Conservation (phyloP, 805 yeast species). For the Cyberlindnera xylosilytica region DNA sequence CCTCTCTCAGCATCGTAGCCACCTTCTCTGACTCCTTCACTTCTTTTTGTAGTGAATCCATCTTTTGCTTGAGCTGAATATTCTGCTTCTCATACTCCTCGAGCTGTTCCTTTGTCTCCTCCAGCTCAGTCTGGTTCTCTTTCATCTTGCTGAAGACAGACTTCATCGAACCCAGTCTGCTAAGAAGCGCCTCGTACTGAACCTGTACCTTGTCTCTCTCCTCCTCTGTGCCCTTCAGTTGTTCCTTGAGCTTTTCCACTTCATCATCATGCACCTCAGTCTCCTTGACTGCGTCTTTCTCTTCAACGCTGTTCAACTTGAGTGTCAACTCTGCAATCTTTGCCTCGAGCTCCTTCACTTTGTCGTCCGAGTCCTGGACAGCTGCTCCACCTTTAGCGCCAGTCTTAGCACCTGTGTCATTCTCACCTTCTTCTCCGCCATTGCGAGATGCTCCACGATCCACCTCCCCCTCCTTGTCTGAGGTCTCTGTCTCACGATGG, state of each 20-base stretch:
- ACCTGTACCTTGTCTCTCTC: conserved; percentile 58
- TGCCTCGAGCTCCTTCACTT: conserved; percentile 11
- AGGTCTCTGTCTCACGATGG: conserved; percentile 9
- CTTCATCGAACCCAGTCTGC: conserved; percentile 70
- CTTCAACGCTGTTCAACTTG: conserved; percentile 3
- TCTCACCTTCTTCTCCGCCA: conserved; percentile 9
- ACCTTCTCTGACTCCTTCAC: conserved; percentile 32
- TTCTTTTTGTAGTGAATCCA: conserved; percentile 32
- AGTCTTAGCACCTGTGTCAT: conserved; percentile 8
- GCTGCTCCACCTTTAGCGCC: conserved; percentile 8
- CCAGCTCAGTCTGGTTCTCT: conserved; percentile 62
- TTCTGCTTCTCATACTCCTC: conserved; percentile 44
- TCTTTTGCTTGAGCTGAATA: conserved; percentile 32
- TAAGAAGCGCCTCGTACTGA: conserved; percentile 59
- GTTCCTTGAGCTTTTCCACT: conserved; percentile 23
- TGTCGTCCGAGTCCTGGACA: conserved; percentile 1
- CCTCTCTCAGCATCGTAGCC: conserved; percentile 36
- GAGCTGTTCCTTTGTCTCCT: conserved; percentile 48
- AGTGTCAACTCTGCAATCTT: conserved; percentile 14
- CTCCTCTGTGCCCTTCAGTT: conserved; percentile 35
- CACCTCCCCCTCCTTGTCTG: conserved; percentile 7
- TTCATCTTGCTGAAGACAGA: conserved; percentile 71
- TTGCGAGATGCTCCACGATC: conserved; percentile 4
- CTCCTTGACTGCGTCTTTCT: conserved; percentile 2
- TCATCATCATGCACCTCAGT: conserved; percentile 11